Evolutionary conservation across 805 yeast species (phyloP).

Genomic region (Lipomyces kockii): DNA sequence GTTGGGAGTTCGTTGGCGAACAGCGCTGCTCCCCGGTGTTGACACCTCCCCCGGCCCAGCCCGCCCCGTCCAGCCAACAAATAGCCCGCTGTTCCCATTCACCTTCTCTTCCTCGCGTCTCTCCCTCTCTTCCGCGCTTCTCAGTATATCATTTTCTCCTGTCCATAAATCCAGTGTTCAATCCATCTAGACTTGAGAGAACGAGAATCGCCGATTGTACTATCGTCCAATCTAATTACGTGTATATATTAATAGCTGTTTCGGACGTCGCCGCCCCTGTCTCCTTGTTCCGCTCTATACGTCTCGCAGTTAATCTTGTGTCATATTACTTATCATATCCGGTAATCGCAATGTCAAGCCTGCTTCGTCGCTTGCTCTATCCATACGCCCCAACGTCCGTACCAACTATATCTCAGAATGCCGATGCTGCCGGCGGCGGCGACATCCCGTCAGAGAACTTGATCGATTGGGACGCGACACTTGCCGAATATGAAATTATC

Average conservation of each 20-base stretch:
- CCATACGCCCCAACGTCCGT: slow-evolving; percentile 7
- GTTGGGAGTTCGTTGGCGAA: slow-evolving; percentile 14
- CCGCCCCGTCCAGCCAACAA: slow-evolving; percentile 4
- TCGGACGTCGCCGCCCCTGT: background rate
- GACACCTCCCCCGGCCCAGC: slow-evolving; percentile 17
- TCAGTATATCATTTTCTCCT: background rate
- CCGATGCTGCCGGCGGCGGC: slow-evolving; percentile 5
- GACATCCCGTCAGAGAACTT: background rate
- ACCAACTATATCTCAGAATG: slow-evolving; percentile 7
- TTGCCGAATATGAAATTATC: slow-evolving; percentile 18
- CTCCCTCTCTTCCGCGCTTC: slow-evolving; percentile 6
- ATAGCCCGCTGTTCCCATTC: slow-evolving; percentile 6
- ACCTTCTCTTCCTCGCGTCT: slow-evolving; percentile 3
- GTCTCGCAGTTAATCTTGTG: background rate
- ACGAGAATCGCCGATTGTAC: slow-evolving; percentile 1
- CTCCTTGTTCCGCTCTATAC: background rate
- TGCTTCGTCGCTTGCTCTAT: slow-evolving; percentile 13
- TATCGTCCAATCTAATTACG: background rate
- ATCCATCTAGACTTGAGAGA: background rate
- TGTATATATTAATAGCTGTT: background rate
- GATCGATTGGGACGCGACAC: background rate
- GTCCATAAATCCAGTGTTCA: background rate
- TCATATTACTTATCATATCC: background rate
- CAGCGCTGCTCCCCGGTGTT: background rate
- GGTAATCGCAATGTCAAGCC: slow-evolving; percentile 8